Evolutionary conservation across 163 green algal species (phyloP).

Genomic region (Scenedesmus sp.): DNA sequence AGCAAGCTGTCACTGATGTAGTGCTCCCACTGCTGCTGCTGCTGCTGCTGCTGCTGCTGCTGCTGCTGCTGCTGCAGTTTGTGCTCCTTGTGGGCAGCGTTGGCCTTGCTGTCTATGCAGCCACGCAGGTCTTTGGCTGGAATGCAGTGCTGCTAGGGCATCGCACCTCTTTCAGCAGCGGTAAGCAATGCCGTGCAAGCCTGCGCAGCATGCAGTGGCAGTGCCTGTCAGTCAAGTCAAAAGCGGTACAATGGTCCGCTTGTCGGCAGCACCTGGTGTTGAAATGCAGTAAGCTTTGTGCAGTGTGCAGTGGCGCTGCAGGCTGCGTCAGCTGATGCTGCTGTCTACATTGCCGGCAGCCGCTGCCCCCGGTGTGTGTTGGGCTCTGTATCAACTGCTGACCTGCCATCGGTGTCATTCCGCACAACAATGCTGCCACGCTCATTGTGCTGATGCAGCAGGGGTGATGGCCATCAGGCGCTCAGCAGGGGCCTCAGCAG

Average conservation of each 20-base stretch:
- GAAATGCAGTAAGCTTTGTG: no score
- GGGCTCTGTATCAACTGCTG: no score
- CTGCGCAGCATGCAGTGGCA: neutral
- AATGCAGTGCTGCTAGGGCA: constrained; percentile 30
- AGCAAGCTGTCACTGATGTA: no score
- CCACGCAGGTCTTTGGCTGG: constrained; percentile 46
- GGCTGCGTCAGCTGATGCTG: no score
- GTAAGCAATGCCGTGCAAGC: neutral
- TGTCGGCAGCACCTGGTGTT: no score
- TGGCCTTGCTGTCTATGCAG: constrained; percentile 19
- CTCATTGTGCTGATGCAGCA: neutral
- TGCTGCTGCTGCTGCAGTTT: constrained; percentile 29
- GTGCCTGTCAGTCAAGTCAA: no score
- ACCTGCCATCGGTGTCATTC: no score
- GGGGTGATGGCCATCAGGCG: neutral
- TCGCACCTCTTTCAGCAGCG: neutral
- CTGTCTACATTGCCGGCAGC: no score
- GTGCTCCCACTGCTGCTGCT: neutral
- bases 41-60: neutral
- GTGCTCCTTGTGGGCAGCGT: constrained; percentile 24
- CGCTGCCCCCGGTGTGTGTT: no score
- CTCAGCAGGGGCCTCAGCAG: neutral
- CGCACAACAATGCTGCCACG: no score
- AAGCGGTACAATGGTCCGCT: neutral
- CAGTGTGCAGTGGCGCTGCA: no score